Evolutionary conservation across 768 basidiomycete genomes (phyloP), one percentile per base, ranked within the genome.

Genomic region (Thelephora aurantiotincta): DNA sequence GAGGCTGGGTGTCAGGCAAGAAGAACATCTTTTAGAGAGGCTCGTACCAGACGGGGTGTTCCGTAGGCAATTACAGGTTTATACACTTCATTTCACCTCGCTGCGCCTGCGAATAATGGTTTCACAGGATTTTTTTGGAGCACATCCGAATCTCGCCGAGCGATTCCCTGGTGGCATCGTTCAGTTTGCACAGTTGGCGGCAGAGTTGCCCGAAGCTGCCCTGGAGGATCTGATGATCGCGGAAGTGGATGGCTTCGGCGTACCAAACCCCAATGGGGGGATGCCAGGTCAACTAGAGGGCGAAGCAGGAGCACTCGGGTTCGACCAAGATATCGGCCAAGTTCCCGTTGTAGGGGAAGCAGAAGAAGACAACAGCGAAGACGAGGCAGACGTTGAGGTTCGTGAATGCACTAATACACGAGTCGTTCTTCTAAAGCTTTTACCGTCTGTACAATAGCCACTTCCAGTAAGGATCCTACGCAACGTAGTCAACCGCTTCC

Each of bases 141-240:
- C 69, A 18, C 65, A 77, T 52, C 75, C 77, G 6, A 61, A 64
- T 11, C 60, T 87, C 11, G 70, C 68, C 13, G 68, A 67, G 33
- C 71, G 74, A 51, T 75, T 83, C 49, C 80, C 75, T 0, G 82
- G 76, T 0, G 82, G 82, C 1, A 61, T 81, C n/a, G 61, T 76
- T 18, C 74, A 81, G 55, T 77, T 83, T 52, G 72, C 73, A 18
- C 74, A 78, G 58, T 62, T 70, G 57, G 64, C 74, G 35, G 74
- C 59, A 33, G 55, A 64, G 52, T 48, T 60, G 43, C 59, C 58
- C 5, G 57, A 58, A 18, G 71, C 78, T 52, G 63, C 74, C 50
- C 69, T 84, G 48, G 71, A 81, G 44, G 77, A 78, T 47, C 45
- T 83, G 56, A 69, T 82, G 71, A 44, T 76, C 43, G 68, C 59